These are phyloP conservation scores for Oryza brachyantha DNA, from an alignment of 176 grass and related monocot genomes.

Conservation along the genomic window DNA sequence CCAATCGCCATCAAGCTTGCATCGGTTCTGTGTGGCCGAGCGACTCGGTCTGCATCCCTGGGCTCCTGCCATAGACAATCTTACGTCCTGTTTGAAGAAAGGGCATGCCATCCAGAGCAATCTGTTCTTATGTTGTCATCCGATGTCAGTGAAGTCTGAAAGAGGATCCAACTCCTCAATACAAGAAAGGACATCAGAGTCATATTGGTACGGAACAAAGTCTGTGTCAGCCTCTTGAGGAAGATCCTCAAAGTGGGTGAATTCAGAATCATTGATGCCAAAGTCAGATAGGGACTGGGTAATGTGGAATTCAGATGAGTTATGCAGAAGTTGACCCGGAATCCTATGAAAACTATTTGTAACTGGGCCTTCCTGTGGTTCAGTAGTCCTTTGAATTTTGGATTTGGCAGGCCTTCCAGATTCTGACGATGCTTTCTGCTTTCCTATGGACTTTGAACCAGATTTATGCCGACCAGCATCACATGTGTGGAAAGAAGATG, in stretches of 20 bases:
- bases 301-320: constrained; percentile 38
- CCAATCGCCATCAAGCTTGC: constrained; percentile 27
- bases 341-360: constrained; percentile 40
- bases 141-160: constrained; percentile 75
- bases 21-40: background rate
- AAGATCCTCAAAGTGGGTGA: constrained; percentile 21
- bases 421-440: constrained; percentile 71
- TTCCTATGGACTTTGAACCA: constrained; percentile 59
- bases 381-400: constrained; percentile 60
- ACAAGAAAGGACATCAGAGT: constrained; percentile 47
- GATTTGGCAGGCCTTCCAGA: constrained; percentile 56
- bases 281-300: constrained; percentile 44
- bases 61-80: constrained; percentile 28
- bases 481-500: constrained; percentile 60
- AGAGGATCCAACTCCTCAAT: constrained; percentile 73
- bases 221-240: constrained; percentile 31
- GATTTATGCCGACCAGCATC: constrained; percentile 47
- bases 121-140: constrained; percentile 43
- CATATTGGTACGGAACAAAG: constrained; percentile 43
- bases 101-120: constrained; percentile 1
- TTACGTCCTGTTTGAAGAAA: constrained; percentile 22
- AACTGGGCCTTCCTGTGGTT: constrained; percentile 42
- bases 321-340: constrained; percentile 22
- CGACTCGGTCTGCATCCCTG: constrained; percentile 9
- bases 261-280: constrained; percentile 47